Base-by-base conservation (phyloP, 441 rosid genomes). In the Corymbia citriodora region DNA sequence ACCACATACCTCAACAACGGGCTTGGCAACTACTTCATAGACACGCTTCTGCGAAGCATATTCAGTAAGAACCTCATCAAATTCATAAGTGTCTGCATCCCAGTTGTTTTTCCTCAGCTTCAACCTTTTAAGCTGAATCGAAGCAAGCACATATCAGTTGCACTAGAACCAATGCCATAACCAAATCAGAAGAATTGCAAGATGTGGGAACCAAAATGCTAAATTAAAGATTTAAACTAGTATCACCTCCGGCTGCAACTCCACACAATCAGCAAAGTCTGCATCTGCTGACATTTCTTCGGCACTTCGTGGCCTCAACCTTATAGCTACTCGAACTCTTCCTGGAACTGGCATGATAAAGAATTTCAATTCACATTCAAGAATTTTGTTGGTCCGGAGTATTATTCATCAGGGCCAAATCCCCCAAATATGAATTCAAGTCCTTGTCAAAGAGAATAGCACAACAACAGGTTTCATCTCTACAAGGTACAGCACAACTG, bases 231-330 rank as follows among this genome's bases (percentile, higher is more conserved):
- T 74, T 45, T 88, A 90, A 55, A 40, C 31, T 31, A 36, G 89
- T 88, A 90, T 55, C 90, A 97, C 98, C 99, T 98, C 99, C 11
- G 99, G 95, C 90, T 95, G 99, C 92, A 98, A 87, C 91, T 98
- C 99, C 89, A 98, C 99, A 86, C 98, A 97, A 93, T 98, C 99
- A 63, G 99, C 98, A 91, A 98, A 98, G 94, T 98, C 99, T 45
- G 98, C 98, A 94, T 98, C 99, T 1, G 98, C 98, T 21, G 92
- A 92, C 25, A 93, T 90, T 93, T 98, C 99, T 93, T 96, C 99
- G 1, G 94, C 94, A 94, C 96, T 98, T 52, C 96, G 95, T 2
- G 99, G 99, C 89, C 99, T 94, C 93, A 97, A 94, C 90, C 99
- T 97, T 52, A 98, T 97, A 3, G 99, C 99, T 72, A 98, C 99